These are phyloP conservation scores for Penicillium sp. DNA, from an alignment of 2,329 filamentous ascomycete genomes.

Conservation along the genomic window DNA sequence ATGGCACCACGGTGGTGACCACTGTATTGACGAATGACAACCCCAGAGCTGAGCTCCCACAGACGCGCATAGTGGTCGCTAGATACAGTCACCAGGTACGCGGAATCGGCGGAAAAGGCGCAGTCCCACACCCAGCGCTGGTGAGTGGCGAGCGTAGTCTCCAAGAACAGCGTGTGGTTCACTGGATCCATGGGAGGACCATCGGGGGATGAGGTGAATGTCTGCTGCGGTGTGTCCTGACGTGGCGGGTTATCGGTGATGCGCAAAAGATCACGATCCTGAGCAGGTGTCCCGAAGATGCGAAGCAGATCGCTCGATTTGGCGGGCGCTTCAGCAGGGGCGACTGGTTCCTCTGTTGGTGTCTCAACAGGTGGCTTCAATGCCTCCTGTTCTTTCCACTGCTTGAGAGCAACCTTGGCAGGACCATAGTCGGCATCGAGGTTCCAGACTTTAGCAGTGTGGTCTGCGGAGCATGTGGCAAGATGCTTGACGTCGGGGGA, in stretches of 20 bases:
- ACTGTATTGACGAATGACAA: slow-evolving; percentile 92
- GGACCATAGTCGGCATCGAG: slow-evolving; percentile 66
- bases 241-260: slow-evolving; percentile 29
- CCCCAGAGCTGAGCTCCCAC: slow-evolving; percentile 84
- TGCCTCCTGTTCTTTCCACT: slow-evolving; percentile 23
- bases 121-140: slow-evolving; percentile 99
- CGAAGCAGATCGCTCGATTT: slow-evolving; percentile 28
- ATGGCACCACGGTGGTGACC: slow-evolving; percentile 90
- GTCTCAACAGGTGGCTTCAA: slow-evolving; percentile 13
- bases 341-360: slow-evolving; percentile 17
- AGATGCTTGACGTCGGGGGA: slow-evolving; percentile 93
- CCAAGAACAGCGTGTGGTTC: slow-evolving; percentile 67
- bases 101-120: slow-evolving; percentile 89
- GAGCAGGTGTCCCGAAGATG: slow-evolving; percentile 26
- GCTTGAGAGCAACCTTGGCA: slow-evolving; percentile 38
- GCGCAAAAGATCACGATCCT: slow-evolving; percentile 29
- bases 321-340: slow-evolving; percentile 21
- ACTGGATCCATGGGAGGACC: slow-evolving; percentile 44
- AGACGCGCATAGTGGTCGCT: slow-evolving; percentile 90
- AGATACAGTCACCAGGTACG: slow-evolving; percentile 90
- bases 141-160: slow-evolving; percentile 85
- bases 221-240: slow-evolving; percentile 30
- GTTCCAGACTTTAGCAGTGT: slow-evolving; percentile 95
- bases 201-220: slow-evolving; percentile 39
- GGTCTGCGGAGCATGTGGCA: slow-evolving; percentile 90